Evolutionary conservation across 2,329 filamentous ascomycete genomes (phyloP).

Genomic region (Paraphaeosphaeria minitans): DNA sequence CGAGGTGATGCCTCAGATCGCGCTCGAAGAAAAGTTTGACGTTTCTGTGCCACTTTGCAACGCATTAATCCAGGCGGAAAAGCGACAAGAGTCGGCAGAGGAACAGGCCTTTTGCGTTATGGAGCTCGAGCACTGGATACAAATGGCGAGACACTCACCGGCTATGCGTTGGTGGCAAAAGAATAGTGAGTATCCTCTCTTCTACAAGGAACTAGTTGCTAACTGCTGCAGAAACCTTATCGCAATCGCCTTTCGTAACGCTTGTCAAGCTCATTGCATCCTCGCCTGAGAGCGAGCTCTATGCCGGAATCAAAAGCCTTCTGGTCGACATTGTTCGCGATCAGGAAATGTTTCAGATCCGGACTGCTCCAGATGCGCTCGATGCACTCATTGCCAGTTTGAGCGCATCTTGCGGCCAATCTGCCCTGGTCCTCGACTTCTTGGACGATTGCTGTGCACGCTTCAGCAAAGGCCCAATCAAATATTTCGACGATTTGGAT

Average conservation of each 20-base stretch:
- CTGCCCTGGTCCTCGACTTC: conserved; percentile 65
- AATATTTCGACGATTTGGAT: conserved; percentile 76
- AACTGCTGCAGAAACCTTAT: conserved; percentile 57
- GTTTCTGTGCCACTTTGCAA: conserved; percentile 77
- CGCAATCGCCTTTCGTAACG: conserved; percentile 72
- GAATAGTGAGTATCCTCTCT: conserved; percentile 49
- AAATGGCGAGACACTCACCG: conserved; percentile 78
- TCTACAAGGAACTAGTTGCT: conserved; percentile 4
- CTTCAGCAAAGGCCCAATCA: conserved; percentile 77
- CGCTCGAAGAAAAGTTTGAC: conserved; percentile 85
- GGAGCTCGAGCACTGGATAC: conserved; percentile 80
- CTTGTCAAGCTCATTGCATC: conserved; percentile 65
- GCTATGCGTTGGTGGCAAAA: conserved; percentile 92
- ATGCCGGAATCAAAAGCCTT: conserved; percentile 60
- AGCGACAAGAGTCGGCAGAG: conserved; percentile 43
- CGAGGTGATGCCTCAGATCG: conserved; percentile 76
- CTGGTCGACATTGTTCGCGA: conserved; percentile 67
- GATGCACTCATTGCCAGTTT: conserved; percentile 56
- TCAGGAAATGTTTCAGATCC: conserved; percentile 66
- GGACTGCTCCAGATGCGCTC: conserved; percentile 46
- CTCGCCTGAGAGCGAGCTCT: conserved; percentile 55
- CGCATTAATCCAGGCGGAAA: conserved; percentile 66
- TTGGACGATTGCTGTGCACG: conserved; percentile 82
- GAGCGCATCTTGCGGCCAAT: conserved; percentile 47
- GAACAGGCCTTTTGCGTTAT: conserved; percentile 66